Base-by-base conservation (phyloP, 306 rosid genomes). In the Argentina anserina region DNA sequence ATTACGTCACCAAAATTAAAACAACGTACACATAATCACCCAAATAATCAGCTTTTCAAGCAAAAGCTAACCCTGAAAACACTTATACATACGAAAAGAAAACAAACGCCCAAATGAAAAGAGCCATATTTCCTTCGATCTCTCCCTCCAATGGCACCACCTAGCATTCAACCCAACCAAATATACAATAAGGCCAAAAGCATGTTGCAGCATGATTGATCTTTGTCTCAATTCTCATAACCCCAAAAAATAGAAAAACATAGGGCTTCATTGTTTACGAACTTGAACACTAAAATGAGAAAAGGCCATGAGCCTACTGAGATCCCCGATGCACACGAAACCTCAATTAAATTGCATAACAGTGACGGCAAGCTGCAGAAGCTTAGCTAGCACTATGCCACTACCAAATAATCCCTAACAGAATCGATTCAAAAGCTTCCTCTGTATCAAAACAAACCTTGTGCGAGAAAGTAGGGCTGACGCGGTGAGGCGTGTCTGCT, bases 401-500 rank as follows among this genome's bases (percentile, higher is more conserved):
- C 78, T 65, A 65, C 14, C 70, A 71, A 66, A 71, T 80, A 80
- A 69, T 45, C 17, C 21, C 18, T 37, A 47, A 60, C 63, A n/a
- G 63, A 53, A 36, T 49, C 26, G 46, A 49, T 23, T 37, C 5
- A 70, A 49, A 59, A 70, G 63, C 53, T 65, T 49, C 39, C 46
- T 18, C 56, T 59, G 21, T 17, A 15, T 5, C 65, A 1, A 59
- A 59, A 59, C 39, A 29, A 59, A 59, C 23, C n/a, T 28, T 59
- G 39, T 31, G 68, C 2, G 47, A 28, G 49, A 41, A 9, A 5
- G 9, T 4, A 6, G 28, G 21, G 34, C 52, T 73, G 71, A 81
- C 71, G 70, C 37, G 67, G 80, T 71, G 69, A 55, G 12, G 56
- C 64, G 71, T 67, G 78, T 76, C 20, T n/a, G n/a, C n/a, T 40